phyloP scores from a whole-genome alignment of 73 alveolate species.

The Uronychia binucleata region DNA sequence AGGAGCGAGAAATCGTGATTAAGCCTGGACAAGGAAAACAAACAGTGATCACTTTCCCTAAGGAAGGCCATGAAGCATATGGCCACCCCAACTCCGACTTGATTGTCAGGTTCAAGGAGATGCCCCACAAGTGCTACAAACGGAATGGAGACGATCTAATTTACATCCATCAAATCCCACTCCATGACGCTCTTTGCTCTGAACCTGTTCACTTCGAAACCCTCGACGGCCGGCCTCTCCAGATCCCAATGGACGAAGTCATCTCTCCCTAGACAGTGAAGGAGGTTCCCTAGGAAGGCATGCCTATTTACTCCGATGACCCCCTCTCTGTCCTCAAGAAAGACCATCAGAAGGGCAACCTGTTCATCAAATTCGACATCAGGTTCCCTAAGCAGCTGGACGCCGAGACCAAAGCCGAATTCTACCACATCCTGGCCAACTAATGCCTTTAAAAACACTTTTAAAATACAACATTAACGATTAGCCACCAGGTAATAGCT shows the following conservation, averaged over 20 bases:
- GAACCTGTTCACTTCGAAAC: constrained; percentile 73
- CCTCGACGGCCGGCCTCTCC: constrained; percentile 70
- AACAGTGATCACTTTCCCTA: constrained; percentile 72
- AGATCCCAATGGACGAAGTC: constrained; percentile 76
- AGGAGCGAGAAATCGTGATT: constrained; percentile 72
- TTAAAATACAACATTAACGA: constrained; percentile 4
- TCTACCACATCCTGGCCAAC: background rate
- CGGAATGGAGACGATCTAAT: constrained; percentile 88
- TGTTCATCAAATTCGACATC: constrained; percentile 48
- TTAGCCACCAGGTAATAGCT: constrained; percentile 64
- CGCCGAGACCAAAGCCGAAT: constrained; percentile 6
- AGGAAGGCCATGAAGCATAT: constrained; percentile 85
- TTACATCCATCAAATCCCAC: constrained; percentile 64
- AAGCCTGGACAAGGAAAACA: constrained; percentile 84
- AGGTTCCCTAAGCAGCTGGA: constrained; percentile 41
- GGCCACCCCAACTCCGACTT: constrained; percentile 69
- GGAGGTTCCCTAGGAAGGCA: constrained; percentile 85
- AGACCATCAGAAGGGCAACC: constrained; percentile 47
- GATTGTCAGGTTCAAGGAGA: constrained; percentile 75
- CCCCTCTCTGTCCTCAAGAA: background rate
- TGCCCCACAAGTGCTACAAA: constrained; percentile 66
- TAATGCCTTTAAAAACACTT: background rate
- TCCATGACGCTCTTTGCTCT: constrained; percentile 81
- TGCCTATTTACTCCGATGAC: constrained; percentile 74
- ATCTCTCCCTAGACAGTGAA: constrained; percentile 86